Conservation (phyloP, 441 rosid species). For the Dalechampia spathulata region DNA sequence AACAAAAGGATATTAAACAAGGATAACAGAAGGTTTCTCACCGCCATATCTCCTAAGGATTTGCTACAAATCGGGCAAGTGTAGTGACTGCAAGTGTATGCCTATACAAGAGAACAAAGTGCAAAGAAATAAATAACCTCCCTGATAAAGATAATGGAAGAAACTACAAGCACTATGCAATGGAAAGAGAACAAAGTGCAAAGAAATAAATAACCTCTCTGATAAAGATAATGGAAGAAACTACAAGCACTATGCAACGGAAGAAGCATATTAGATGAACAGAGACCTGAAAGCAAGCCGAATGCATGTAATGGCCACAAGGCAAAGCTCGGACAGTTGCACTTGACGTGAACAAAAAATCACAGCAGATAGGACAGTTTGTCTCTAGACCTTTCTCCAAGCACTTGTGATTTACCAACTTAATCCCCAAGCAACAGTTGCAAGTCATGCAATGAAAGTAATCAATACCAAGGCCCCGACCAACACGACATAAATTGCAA, state of each 20-base stretch:
- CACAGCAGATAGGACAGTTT: conserved; percentile 68
- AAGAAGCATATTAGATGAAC: background rate
- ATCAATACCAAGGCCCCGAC: conserved; percentile 58
- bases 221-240: conserved; percentile 4
- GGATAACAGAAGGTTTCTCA: conserved; percentile 21
- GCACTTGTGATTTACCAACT: conserved; percentile 53
- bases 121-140: conserved; percentile 4
- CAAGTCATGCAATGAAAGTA: conserved; percentile 68
- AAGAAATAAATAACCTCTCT: conserved; percentile 1
- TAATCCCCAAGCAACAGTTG: conserved; percentile 56
- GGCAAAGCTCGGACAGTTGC: conserved; percentile 56
- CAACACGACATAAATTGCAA: conserved; percentile 65
- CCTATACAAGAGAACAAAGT: conserved; percentile 24
- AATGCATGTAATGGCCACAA: conserved; percentile 73
- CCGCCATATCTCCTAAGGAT: conserved; percentile 75
- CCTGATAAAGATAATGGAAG: conserved; percentile 2
- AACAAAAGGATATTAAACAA: background rate
- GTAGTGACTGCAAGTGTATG: conserved; percentile 69
- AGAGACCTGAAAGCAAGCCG: conserved; percentile 63
- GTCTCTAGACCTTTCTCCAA: conserved; percentile 57
- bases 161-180: no score
- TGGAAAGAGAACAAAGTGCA: conserved; percentile 1
- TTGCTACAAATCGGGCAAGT: conserved; percentile 67
- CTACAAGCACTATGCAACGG: background rate
- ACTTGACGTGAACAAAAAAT: conserved; percentile 62